Percentiles rank a stretch among this genome's conserved stretches.
phyloP scores from a whole-genome alignment of 2,329 filamentous ascomycete genomes.

The Diaporthe sp. region DNA sequence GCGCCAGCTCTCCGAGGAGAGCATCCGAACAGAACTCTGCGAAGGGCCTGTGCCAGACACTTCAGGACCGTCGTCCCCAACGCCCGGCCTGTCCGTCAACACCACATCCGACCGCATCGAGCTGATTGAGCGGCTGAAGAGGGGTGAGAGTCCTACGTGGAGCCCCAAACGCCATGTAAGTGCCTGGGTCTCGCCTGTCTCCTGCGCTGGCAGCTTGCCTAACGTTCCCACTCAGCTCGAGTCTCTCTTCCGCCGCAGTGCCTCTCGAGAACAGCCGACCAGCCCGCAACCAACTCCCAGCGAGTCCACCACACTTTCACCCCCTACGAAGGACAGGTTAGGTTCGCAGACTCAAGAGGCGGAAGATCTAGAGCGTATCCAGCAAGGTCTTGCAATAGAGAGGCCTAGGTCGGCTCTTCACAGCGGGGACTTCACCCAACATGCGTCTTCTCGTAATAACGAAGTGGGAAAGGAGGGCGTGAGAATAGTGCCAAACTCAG shows the following conservation, averaged over 20 bases:
- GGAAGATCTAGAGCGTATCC: slow-evolving; percentile 59
- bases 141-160: slow-evolving; percentile 82
- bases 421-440: slow-evolving; percentile 74
- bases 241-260: slow-evolving; percentile 54
- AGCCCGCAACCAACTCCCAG: slow-evolving; percentile 54
- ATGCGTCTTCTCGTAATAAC: slow-evolving; percentile 48
- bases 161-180: slow-evolving; percentile 73
- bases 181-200: background rate
- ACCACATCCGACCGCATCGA: slow-evolving; percentile 76
- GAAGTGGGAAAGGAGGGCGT: slow-evolving; percentile 43
- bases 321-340: slow-evolving; percentile 63
- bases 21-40: slow-evolving; percentile 72
- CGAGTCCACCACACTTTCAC: slow-evolving; percentile 57
- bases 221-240: slow-evolving; percentile 53
- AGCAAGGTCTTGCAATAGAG: slow-evolving; percentile 77
- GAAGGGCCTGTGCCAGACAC: slow-evolving; percentile 68
- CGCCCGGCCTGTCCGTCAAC: slow-evolving; percentile 46
- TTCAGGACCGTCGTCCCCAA: slow-evolving; percentile 49
- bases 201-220: slow-evolving; percentile 20
- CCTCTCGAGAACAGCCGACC: slow-evolving; percentile 53
- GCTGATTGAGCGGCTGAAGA: slow-evolving; percentile 88
- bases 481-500: slow-evolving; percentile 23
- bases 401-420: slow-evolving; percentile 84
- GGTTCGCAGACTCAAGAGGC: slow-evolving; percentile 48
- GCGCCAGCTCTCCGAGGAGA: slow-evolving; percentile 69